These are phyloP conservation scores for Escallonia herrerae DNA, from an alignment of 129 eudicot genomes.

Conservation along the genomic window DNA sequence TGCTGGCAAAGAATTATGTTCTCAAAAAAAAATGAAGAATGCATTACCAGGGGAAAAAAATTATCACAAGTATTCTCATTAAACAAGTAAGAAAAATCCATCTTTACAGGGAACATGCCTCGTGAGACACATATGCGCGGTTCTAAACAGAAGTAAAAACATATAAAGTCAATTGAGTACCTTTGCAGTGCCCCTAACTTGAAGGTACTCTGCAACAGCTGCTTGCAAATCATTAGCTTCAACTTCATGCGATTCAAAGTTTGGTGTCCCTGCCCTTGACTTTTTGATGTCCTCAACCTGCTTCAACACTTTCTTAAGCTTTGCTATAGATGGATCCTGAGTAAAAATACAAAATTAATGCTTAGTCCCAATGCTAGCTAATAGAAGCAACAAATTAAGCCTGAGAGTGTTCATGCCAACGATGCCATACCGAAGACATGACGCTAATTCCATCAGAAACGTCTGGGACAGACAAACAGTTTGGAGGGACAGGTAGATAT, in stretches of 20 bases:
- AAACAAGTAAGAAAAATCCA: too few relatives aligned
- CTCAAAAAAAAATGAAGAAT: too few relatives aligned
- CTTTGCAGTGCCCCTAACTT: constrained; percentile 87
- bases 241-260: constrained; percentile 80
- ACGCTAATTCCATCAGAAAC: constrained; percentile 87
- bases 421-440: constrained; percentile 67
- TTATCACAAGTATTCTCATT: too few relatives aligned
- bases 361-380: constrained; percentile 2
- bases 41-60: too few relatives aligned
- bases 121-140: neutral
- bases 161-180: constrained; percentile 25
- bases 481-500: constrained; percentile 89
- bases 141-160: neutral
- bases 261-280: constrained; percentile 73
- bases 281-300: constrained; percentile 71
- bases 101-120: neutral
- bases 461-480: constrained; percentile 90
- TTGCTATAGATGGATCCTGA: constrained; percentile 70
- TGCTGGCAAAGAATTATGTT: too few relatives aligned
- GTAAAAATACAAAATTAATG: constrained; percentile 1
- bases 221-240: constrained; percentile 76
- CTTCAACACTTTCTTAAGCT: constrained; percentile 75
- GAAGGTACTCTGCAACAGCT: constrained; percentile 75
- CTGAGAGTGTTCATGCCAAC: neutral
- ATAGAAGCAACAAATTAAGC: neutral